Evolutionary conservation across 2,329 filamentous ascomycete genomes (phyloP).

Genomic region (Phaeophleospora eucalypticola): DNA sequence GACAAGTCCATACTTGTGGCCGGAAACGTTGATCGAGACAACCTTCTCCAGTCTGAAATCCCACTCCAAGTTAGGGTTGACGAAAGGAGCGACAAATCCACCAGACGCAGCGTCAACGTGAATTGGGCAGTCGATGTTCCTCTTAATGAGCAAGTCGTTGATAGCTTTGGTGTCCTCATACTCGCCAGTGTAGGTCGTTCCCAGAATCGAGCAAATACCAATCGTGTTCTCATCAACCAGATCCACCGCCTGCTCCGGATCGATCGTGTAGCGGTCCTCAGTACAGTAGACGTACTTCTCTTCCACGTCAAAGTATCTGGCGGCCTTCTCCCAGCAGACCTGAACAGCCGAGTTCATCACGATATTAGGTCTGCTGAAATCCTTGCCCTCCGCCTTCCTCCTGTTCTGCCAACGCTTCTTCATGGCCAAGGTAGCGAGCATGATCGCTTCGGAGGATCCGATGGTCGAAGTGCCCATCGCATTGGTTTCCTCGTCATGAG

Average conservation of each 20-base stretch:
- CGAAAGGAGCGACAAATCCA: conserved; percentile 90
- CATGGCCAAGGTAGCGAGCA: conserved; percentile 82
- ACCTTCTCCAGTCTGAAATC: conserved; percentile 88
- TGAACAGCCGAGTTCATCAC: conserved; percentile 95
- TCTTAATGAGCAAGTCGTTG: conserved; percentile 78
- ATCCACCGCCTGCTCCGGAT: conserved; percentile 58
- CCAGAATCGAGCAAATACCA: conserved; percentile 86
- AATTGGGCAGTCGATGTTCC: conserved; percentile 73
- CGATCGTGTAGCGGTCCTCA: conserved; percentile 58
- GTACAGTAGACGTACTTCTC: conserved; percentile 73
- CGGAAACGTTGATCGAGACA: conserved; percentile 89
- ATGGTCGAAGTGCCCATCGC: conserved; percentile 84
- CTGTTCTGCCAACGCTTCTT: conserved; percentile 92
- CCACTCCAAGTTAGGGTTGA: conserved; percentile 78
- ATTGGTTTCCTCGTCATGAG: conserved; percentile 50
- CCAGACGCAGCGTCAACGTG: conserved; percentile 92
- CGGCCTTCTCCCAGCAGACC: conserved; percentile 89
- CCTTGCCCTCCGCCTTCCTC: conserved; percentile 76
- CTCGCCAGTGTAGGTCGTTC: conserved; percentile 91
- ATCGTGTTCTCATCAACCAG: conserved; percentile 70
- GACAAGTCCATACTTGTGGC: conserved; percentile 78
- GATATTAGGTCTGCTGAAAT: conserved; percentile 77
- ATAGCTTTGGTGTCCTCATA: conserved; percentile 92
- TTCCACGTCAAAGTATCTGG: conserved; percentile 65
- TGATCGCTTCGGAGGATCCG: conserved; percentile 84